Evolutionary conservation across 306 rosid species (phyloP).

Genomic region (Rosa persica): DNA sequence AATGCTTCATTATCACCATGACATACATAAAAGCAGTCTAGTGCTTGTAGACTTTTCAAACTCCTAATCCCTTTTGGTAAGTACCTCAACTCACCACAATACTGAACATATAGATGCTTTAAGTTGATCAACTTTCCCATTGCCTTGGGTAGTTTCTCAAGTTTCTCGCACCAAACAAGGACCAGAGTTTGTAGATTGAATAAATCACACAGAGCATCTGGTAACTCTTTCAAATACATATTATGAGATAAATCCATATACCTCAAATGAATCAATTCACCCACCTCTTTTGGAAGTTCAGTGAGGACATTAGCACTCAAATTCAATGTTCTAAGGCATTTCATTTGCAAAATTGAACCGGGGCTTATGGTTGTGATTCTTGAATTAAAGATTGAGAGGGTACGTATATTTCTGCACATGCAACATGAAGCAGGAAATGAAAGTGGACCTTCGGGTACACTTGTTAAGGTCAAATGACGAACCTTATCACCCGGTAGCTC

Average conservation of each 20-base stretch:
- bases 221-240: background rate
- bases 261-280: background rate
- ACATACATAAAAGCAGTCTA: background rate
- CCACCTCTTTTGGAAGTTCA: background rate
- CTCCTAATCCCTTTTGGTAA: background rate
- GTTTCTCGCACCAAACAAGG: rapidly evolving
- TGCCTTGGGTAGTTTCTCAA: background rate
- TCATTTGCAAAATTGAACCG: too few relatives aligned
- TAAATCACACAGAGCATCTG: background rate
- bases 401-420: too few relatives aligned
- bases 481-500: background rate
- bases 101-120: background rate
- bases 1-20: background rate
- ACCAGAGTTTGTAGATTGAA: background rate
- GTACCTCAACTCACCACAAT: rapidly evolving
- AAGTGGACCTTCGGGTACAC: background rate
- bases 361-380: too few relatives aligned
- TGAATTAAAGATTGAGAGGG: too few relatives aligned
- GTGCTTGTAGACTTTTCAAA: background rate
- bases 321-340: too few relatives aligned
- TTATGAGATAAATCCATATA: background rate
- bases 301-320: rapidly evolving
- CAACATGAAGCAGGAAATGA: background rate
- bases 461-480: background rate
- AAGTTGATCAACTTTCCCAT: background rate